phyloP scores from a whole-genome alignment of 306 rosid species.

The Ammopiptanthus mongolicus region DNA sequence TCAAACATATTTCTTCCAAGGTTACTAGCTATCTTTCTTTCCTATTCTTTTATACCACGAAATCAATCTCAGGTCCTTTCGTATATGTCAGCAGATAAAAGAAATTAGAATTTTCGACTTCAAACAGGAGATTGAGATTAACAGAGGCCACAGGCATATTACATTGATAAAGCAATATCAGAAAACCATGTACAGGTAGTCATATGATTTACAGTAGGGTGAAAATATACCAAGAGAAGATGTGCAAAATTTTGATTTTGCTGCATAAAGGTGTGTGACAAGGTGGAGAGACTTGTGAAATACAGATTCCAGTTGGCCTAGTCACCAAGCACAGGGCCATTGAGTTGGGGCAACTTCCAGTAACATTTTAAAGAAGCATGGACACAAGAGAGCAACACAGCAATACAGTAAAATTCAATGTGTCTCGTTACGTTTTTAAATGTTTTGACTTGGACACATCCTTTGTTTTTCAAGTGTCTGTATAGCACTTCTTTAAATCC shows the following conservation, averaged over 20 bases:
- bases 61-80: background rate
- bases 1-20: background rate
- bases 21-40: background rate
- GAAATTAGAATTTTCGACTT: background rate
- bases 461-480: background rate
- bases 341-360: background rate
- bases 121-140: too few species aligned
- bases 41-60: background rate
- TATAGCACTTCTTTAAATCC: background rate
- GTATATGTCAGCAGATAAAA: background rate
- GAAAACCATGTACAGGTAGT: background rate
- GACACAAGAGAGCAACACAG: background rate
- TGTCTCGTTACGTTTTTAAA: background rate
- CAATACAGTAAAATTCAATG: background rate
- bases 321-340: background rate
- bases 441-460: background rate
- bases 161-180: background rate
- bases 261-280: background rate
- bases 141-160: background rate
- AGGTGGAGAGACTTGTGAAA: background rate
- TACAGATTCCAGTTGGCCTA: background rate
- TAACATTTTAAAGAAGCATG: background rate
- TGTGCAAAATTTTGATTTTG: background rate
- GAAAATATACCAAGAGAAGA: background rate
- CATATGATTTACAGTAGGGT: background rate